Evolutionary conservation across 345 rosid species (phyloP), one percentile per base, ranked within the genome.

Genomic region (Microthlaspi erraticum): DNA sequence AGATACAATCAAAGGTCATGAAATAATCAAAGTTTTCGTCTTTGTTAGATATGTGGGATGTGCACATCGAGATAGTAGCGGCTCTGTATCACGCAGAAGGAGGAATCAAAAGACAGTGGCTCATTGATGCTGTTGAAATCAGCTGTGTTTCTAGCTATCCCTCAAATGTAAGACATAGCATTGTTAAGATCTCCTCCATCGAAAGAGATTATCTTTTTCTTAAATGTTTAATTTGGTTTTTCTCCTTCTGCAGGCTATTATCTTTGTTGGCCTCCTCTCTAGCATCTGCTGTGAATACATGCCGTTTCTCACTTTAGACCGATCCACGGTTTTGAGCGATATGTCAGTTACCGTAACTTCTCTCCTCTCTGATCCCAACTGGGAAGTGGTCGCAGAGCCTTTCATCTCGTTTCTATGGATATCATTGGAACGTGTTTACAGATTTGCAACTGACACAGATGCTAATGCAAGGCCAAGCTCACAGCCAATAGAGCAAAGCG

Each of bases 221-320:
- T 26, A 1, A 2, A 6, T 69, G n/a, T 48, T 58, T 37, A 72
- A 36, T 16, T 52, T 13, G 9, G 6, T 33, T 34, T 14, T 8
- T 8, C 2, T 81, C 62, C 38, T 51, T 53, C 19, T 66, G 14
- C 88, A 93, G 98, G 86, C 91, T 32, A 71, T 93, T 43, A 70
- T 72, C 57, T 88, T 90, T 36, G 19, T 91, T 0, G 96, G 94
- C 66, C 87, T 93, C 14, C 81, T 93, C 49, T 85, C 88, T 10
- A 85, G 96, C 48, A 86, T 90, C 78, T 85, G 93, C 81, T 86
- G 92, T 80, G 87, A 84, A 75, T 93, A 88, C 70, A 91, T 88
- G 98, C 92, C 97, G 31, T 80, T 90, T 70, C 81, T 93, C 63
- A 83, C 84, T 68, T 62, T 85, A 62, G 96, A 93, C 69, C 77